Base-by-base conservation (phyloP, 140 eudicot genomes). In the Oenanthe javanica region DNA sequence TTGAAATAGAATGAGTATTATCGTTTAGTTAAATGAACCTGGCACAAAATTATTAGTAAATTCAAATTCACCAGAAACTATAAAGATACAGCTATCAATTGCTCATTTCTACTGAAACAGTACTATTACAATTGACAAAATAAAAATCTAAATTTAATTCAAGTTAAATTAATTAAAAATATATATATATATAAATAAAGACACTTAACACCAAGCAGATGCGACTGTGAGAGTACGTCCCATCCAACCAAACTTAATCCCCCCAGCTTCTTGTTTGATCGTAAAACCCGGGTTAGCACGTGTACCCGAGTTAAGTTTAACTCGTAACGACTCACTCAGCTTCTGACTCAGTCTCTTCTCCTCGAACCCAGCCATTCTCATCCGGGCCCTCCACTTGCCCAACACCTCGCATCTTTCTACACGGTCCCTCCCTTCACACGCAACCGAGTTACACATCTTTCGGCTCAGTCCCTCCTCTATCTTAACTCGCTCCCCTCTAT, bases 321-420 rank as follows among this genome's bases (percentile, higher is more conserved):
- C 51, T 9, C 90, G 86, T 31, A 94, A 84, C 59, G 94, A 87
- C 66, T 87, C 96, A 0, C 82, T 89, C 4, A 87, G 76, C 78
- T 45, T 80, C 80, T 83, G 92, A 79, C 95, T 86, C 88, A 87
- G 38, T 18, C 88, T 67, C 40, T 71, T 83, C 12, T 82, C 48
- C 78, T 79, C 79, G 84, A 92, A 94, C 93, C 98, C 97, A 55
- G 98, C 98, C 98, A 94, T 94, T 2, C 95, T 80, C 97, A 94
- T 85, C 31, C 98, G 89, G 84, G 97, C 98, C 95, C 97, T 81
- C 98, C 98, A 94, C 93, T 94, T 94, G 61, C 98, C 98, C 64
- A 92, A 92, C 83, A 90, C 93, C 86, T 94, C 98, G 88, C 95
- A 91, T 83, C 98, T 89, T 81, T 94, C 98, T 66, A 94, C 93